A percentile compares a stretch with the other conserved stretches of the same genome.
These are phyloP conservation scores for Ascobolus immersus DNA, from an alignment of 495 filamentous ascomycete genomes.

Conservation along the genomic window DNA sequence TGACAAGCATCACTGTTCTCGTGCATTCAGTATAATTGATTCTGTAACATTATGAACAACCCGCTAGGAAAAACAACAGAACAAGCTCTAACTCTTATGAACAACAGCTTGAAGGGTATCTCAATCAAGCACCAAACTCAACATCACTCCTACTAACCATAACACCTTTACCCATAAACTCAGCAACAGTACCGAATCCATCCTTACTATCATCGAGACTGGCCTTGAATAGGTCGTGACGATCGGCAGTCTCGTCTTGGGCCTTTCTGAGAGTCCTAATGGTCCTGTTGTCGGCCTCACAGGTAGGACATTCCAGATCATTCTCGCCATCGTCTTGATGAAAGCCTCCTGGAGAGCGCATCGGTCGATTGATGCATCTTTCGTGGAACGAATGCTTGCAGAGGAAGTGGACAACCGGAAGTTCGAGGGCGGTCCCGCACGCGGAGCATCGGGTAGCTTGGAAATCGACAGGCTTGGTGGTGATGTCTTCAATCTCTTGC, in stretches of 20 bases:
- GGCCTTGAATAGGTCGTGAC: slow-evolving; percentile 72
- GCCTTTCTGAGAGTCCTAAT: slow-evolving; percentile 62
- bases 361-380: slow-evolving; percentile 36
- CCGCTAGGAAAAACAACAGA: no score
- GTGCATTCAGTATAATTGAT: no score
- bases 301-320: slow-evolving; percentile 55
- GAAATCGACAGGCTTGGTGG: slow-evolving; percentile 62
- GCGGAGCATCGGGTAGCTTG: slow-evolving; percentile 63
- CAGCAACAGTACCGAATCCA: slow-evolving; percentile 63
- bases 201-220: slow-evolving; percentile 57
- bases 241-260: slow-evolving; percentile 65
- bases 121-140: no score
- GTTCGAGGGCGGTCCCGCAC: slow-evolving; percentile 47
- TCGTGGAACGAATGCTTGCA: slow-evolving; percentile 94
- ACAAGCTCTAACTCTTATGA: no score
- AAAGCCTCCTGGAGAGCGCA: slow-evolving; percentile 14
- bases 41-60: no score
- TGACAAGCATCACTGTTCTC: no score
- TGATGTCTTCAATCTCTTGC: slow-evolving; percentile 49
- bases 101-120: no score
- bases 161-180: slow-evolving; percentile 85
- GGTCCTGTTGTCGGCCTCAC: slow-evolving; percentile 56
- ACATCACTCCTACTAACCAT: no score
- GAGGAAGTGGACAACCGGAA: slow-evolving; percentile 81
- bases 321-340: slow-evolving; percentile 30